Percentiles rank a stretch among this genome's conserved stretches.
Evolutionary conservation across 2,329 filamentous ascomycete species (phyloP).

Genomic region (Trichoderma cornu-damae): DNA sequence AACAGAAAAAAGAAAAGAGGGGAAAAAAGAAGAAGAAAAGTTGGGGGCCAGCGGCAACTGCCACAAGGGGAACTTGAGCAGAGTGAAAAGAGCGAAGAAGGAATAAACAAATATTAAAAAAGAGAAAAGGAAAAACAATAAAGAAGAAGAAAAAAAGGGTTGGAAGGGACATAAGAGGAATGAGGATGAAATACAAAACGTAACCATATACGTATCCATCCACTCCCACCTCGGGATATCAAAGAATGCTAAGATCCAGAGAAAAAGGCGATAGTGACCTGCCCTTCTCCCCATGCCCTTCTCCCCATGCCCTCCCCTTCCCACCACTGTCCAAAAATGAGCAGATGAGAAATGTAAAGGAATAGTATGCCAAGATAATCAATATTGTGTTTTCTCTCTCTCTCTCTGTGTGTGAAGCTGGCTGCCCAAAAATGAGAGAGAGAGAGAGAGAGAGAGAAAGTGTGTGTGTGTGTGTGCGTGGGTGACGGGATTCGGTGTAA

Average conservation of each 20-base stretch:
- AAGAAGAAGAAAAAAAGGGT: conserved; percentile 12
- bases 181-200: too few relatives aligned
- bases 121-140: conserved; percentile 3
- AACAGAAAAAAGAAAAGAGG: background rate
- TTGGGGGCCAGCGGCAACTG: conserved; percentile 2
- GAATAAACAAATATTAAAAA: background rate
- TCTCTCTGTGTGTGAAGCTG: background rate
- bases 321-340: background rate
- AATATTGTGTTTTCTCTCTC: background rate
- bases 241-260: conserved; percentile 14
- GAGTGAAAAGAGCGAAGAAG: background rate
- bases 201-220: conserved; percentile 15
- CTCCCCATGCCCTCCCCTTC: too few relatives aligned
- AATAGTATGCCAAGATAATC: background rate
- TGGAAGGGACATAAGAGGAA: too few relatives aligned
- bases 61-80: background rate
- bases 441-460: too few relatives aligned
- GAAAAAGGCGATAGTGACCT: conserved; percentile 3
- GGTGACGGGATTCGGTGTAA: background rate
- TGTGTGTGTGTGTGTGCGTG: background rate
- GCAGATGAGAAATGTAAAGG: conserved; percentile 1
- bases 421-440: too few relatives aligned
- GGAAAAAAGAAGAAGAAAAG: background rate
- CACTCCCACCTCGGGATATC: conserved; percentile 17
- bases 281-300: background rate